Base-by-base conservation (phyloP, 495 filamentous ascomycete species). In the Podospora australis region DNA sequence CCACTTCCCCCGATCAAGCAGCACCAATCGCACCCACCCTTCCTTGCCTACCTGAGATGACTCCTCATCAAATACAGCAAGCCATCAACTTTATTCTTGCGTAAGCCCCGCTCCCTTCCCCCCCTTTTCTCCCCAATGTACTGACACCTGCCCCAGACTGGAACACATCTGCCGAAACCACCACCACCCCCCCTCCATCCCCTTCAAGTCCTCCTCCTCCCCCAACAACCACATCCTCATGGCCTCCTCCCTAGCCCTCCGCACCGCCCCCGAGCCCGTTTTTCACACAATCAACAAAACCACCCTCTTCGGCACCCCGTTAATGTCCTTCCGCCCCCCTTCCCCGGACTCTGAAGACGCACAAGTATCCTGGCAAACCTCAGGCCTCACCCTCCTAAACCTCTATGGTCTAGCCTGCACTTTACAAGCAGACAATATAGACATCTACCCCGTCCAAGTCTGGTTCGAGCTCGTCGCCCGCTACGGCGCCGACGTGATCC, bases 401-500 rank as follows among this genome's bases (percentile, higher is more conserved):
- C 64, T 75, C 10, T 55, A 65, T 47, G 63, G 57, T 6, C 67
- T 78, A n/a, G 64, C 65, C 4, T 48, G 55, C 16, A 56, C 57
- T 17, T 58, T 72, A 11, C 68, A 62, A 41, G 58, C 47, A 0
- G 53, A 47, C 1, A 64, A 60, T 32, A 36, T 53, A 13, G 72
- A 75, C 50, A 59, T 77, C 24, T 68, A 72, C 50, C 74, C 74
- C 16, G 71, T 77, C 40, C 74, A 77, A 54, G 71, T 65, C 0
- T 77, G 72, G 72, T 77, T 75, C 58, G 62, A 69, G 58, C 60
- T 77, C 6, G 65, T 54, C 39, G 50, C 35, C 10, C 24, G 49
- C 29, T 69, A 61, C 49, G 57, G 57, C 6, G 34, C 35, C 8
- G 56, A 43, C 4, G n/a, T 16, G 5, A 16, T 36, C 4, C 17